Conservation (phyloP, 331 rosid genomes). For the Spiraea crenata region DNA sequence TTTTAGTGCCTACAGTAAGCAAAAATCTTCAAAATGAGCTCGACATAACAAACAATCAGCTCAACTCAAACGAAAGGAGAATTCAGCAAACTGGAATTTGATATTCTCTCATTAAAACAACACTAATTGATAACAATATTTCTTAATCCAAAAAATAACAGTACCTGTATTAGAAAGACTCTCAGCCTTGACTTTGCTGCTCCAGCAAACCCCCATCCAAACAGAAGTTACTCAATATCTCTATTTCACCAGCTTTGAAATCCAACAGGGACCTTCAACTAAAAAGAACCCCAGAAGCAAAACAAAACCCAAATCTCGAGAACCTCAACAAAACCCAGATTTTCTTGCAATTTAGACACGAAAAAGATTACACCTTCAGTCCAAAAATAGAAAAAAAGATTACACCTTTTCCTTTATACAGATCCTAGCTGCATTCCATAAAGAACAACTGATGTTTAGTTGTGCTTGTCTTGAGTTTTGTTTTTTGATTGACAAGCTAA, state of each 20-base stretch:
- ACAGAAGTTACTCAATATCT: slow-evolving; percentile 27
- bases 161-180: slow-evolving; percentile 68
- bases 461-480: slow-evolving; percentile 29
- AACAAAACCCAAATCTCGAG: slow-evolving; percentile 9
- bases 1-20: not conserved
- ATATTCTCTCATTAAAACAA: slow-evolving; percentile 18
- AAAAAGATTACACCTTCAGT: slow-evolving; percentile 14
- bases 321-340: not conserved
- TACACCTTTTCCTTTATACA: slow-evolving; percentile 24
- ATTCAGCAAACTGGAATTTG: not conserved
- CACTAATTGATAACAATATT: not conserved
- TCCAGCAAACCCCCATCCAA: slow-evolving; percentile 95
- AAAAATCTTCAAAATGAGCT: not conserved
- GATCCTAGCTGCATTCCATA: slow-evolving; percentile 22
- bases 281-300: not conserved
- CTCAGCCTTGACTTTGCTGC: slow-evolving; percentile 68
- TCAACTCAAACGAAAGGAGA: not conserved
- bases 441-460: slow-evolving; percentile 22
- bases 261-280: not conserved
- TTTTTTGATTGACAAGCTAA: slow-evolving; percentile 26
- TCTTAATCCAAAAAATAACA: not conserved
- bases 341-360: slow-evolving; percentile 19
- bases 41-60: not conserved
- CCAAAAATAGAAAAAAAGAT: no score
- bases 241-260: slow-evolving; percentile 3